phyloP scores from a whole-genome alignment of 2,329 filamentous ascomycete genomes.

The Aspergillus sp. region DNA sequence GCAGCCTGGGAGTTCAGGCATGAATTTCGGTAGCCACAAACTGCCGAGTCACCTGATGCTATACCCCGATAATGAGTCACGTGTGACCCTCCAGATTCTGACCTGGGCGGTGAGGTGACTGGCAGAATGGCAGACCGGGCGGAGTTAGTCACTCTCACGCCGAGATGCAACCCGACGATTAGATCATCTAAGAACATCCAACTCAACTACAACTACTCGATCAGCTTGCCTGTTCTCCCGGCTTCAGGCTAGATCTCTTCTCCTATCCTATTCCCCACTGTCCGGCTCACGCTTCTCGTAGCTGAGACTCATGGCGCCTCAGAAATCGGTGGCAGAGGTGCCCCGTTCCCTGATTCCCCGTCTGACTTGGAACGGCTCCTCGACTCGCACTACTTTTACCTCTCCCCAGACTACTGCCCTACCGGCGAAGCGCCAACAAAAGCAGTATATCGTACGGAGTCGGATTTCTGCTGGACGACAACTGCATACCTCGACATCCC shows the following conservation, averaged over 20 bases:
- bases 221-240: background rate
- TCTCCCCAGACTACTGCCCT: conserved; percentile 30
- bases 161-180: no score
- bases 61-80: no score
- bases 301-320: conserved; percentile 39
- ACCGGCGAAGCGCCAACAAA: conserved; percentile 25
- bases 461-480: conserved; percentile 26
- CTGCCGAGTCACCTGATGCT: background rate
- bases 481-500: conserved; percentile 17
- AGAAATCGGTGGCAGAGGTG: conserved; percentile 45
- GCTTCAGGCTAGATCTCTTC: background rate
- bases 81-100: no score
- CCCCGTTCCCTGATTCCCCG: conserved; percentile 47
- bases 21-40: background rate
- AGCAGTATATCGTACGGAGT: conserved; percentile 24
- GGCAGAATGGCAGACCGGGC: no score
- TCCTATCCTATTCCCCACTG: background rate
- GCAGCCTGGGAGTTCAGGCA: background rate
- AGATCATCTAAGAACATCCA: background rate
- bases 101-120: no score
- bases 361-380: conserved; percentile 44
- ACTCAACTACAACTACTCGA: background rate
- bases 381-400: conserved; percentile 33
- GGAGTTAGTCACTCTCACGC: no score
- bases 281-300: background rate